Evolutionary conservation across 768 basidiomycete species (phyloP).

Genomic region (Boletus rubropictus): DNA sequence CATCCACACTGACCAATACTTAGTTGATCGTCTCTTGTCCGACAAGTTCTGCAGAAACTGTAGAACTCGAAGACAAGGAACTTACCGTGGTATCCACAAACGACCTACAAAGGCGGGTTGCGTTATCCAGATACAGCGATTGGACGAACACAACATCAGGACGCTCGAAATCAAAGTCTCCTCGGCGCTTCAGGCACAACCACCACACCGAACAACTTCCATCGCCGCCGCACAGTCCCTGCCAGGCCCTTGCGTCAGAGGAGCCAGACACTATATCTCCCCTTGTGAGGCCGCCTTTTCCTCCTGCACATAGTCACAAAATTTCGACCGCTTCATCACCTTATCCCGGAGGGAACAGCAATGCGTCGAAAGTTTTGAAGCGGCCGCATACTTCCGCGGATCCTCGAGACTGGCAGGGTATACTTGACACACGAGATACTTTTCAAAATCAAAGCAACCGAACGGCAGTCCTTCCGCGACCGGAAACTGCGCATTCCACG

Average conservation of each 20-base stretch:
- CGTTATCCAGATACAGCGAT: slow-evolving; percentile 55
- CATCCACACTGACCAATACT: slow-evolving; percentile 10
- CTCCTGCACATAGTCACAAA: slow-evolving; percentile 21
- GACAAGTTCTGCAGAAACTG: slow-evolving; percentile 49
- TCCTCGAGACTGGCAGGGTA: slow-evolving; percentile 48
- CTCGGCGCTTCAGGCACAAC: slow-evolving; percentile 40
- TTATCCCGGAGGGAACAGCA: slow-evolving; percentile 24
- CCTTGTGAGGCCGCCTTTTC: slow-evolving; percentile 1
- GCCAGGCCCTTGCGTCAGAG: slow-evolving; percentile 5
- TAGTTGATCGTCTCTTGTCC: slow-evolving; percentile 44
- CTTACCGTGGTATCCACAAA: slow-evolving; percentile 64
- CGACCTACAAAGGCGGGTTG: slow-evolving; percentile 60
- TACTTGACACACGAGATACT: slow-evolving; percentile 16
- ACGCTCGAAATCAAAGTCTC: slow-evolving; percentile 55
- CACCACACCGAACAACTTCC: slow-evolving; percentile 28
- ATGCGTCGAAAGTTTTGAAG: slow-evolving; percentile 33
- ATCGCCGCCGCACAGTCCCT: slow-evolving; percentile 37
- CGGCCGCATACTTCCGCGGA: slow-evolving; percentile 76
- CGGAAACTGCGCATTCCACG: slow-evolving; percentile 27
- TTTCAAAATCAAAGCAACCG: slow-evolving; percentile 14
- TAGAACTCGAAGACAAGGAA: slow-evolving; percentile 68
- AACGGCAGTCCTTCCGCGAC: slow-evolving; percentile 16
- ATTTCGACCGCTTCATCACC: slow-evolving; percentile 30
- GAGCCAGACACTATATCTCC: slow-evolving; percentile 6
- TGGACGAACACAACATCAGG: slow-evolving; percentile 22